A percentile compares a stretch with the other conserved stretches of the same genome.
Conservation (phyloP, 1,284 basidiomycete genomes). For the Chalciporus sp. region DNA sequence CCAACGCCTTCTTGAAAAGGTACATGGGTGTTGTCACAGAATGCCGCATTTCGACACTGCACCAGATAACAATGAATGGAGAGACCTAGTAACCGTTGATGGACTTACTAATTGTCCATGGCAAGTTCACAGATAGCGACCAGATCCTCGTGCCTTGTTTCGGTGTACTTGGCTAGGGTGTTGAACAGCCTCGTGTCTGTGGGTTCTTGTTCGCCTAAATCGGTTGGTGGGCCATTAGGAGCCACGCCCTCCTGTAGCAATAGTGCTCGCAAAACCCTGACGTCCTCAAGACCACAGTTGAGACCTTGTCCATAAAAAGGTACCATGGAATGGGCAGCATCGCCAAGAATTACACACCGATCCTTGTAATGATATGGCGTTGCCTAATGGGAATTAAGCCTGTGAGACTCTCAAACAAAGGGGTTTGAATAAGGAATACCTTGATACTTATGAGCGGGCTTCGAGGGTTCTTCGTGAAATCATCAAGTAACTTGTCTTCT, state of each 20-base stretch:
- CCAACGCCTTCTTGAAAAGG: conserved; percentile 80
- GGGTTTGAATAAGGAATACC: conserved; percentile 49
- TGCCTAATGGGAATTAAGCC: conserved; percentile 51
- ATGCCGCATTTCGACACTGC: conserved; percentile 92
- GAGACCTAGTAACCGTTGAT: conserved; percentile 20
- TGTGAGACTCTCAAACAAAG: conserved; percentile 13
- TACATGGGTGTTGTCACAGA: conserved; percentile 84
- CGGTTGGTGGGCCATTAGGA: conserved; percentile 33
- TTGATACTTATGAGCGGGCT: conserved; percentile 91
- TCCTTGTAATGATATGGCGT: conserved; percentile 91
- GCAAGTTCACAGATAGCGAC: conserved; percentile 90
- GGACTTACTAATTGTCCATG: conserved; percentile 91
- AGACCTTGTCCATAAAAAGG: conserved; percentile 99
- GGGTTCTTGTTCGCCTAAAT: conserved; percentile 38
- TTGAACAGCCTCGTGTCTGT: conserved; percentile 60
- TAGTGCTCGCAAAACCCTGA: conserved; percentile 82
- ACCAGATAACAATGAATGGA: conserved; percentile 24
- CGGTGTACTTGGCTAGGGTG: conserved; percentile 79
- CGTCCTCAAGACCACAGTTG: conserved; percentile 97
- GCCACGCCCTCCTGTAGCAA: conserved; percentile 72
- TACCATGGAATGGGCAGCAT: conserved; percentile 96
- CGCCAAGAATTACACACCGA: conserved; percentile 87
- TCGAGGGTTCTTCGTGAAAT: conserved; percentile 83
- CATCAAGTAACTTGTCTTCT: conserved; percentile 71
- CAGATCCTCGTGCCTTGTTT: conserved; percentile 83